Percentiles rank a stretch among this genome's conserved stretches.
Evolutionary conservation across 345 rosid species (phyloP).

Genomic region (Pistacia integerrima): DNA sequence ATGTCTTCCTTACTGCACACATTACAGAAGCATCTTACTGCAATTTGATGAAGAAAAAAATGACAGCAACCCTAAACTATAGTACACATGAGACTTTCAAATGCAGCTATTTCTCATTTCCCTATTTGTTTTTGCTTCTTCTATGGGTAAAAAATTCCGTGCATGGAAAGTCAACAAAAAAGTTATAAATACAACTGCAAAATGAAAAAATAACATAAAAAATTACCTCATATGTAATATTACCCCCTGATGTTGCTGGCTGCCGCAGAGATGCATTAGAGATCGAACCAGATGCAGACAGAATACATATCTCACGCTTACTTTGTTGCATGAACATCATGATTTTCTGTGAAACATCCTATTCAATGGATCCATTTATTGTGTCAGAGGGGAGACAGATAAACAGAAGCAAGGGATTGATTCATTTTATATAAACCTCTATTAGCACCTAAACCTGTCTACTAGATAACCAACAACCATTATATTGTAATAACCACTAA

Average conservation of each 20-base stretch:
- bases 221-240: conserved; percentile 75
- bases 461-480: background rate
- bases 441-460: background rate
- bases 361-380: conserved; percentile 32
- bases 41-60: background rate
- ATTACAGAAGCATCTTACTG: background rate
- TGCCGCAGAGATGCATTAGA: conserved; percentile 80
- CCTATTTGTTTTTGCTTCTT: background rate
- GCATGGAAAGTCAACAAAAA: background rate
- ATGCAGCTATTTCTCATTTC: background rate
- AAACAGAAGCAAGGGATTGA: conserved; percentile 2
- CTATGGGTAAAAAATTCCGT: background rate
- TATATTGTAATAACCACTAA: background rate
- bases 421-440: background rate
- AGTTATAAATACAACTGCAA: conserved; percentile 1
- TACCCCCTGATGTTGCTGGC: conserved; percentile 80
- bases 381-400: conserved; percentile 20
- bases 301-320: conserved; percentile 75
- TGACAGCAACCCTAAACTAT: background rate
- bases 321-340: conserved; percentile 71
- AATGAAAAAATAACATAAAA: background rate
- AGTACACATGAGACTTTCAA: background rate
- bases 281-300: conserved; percentile 89
- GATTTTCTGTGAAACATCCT: conserved; percentile 87
- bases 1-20: background rate